phyloP scores from a whole-genome alignment of 306 rosid genomes.

The Pterocarpus santalinus region DNA sequence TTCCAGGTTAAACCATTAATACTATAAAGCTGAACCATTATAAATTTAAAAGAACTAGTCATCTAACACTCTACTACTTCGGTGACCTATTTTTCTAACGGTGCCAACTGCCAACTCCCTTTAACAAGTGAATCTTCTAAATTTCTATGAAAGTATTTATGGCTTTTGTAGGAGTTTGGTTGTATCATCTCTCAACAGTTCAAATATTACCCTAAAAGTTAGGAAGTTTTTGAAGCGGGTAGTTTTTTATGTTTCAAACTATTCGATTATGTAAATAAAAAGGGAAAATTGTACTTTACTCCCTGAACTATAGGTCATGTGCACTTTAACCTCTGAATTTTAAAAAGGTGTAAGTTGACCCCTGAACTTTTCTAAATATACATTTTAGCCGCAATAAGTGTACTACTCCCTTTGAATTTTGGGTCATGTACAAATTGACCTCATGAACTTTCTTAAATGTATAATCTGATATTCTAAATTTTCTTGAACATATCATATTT shows the following conservation, averaged over 20 bases:
- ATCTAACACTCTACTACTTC: constrained; percentile 37
- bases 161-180: constrained; percentile 24
- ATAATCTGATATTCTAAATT: no score
- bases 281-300: no score
- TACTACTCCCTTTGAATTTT: no score
- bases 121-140: background rate
- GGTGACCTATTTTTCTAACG: background rate
- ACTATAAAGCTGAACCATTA: constrained; percentile 12
- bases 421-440: no score
- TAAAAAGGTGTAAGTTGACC: no score
- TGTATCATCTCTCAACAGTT: background rate
- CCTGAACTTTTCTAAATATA: no score
- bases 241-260: constrained; percentile 37
- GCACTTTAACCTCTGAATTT: no score
- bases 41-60: constrained; percentile 13
- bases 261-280: constrained; percentile 8
- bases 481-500: no score
- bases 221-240: constrained; percentile 25
- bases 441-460: no score
- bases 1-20: constrained; percentile 40
- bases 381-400: no score
- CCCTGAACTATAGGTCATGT: no score
- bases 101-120: background rate
- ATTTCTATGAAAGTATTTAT: constrained; percentile 1
- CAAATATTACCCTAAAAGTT: constrained; percentile 25